A percentile compares a stretch with the other conserved stretches of the same genome.
phyloP scores from a whole-genome alignment of 148 eudicot species.

The Dysphania ambrosioides region DNA sequence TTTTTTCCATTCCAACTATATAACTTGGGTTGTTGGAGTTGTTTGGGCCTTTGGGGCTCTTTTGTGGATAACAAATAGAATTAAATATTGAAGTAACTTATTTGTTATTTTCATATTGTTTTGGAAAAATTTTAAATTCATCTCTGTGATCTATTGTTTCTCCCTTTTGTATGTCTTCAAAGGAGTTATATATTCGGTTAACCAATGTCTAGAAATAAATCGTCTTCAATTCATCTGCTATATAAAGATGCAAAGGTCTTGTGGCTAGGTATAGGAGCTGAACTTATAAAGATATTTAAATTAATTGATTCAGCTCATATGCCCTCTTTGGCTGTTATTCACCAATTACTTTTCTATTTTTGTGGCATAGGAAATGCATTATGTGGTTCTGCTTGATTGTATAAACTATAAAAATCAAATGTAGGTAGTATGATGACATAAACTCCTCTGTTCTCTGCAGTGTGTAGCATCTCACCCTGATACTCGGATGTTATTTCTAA shows the following conservation, averaged over 20 bases:
- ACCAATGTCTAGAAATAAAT: too few relatives aligned
- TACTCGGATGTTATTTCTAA: slow-evolving; percentile 76
- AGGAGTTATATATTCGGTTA: neutral
- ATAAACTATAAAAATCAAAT: neutral
- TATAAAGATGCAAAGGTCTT: neutral
- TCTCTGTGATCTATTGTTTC: too few relatives aligned
- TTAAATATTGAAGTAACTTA: neutral
- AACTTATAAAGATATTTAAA: neutral
- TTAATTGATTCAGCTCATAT: slow-evolving; percentile 3
- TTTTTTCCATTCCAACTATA: neutral
- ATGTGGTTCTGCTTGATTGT: neutral
- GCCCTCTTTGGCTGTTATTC: neutral
- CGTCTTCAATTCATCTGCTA: neutral
- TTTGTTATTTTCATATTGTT: neutral
- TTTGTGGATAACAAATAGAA: neutral
- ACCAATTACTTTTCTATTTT: neutral
- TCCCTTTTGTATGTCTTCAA: neutral
- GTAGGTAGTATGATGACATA: slow-evolving; percentile 7
- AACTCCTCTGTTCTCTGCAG: slow-evolving; percentile 45
- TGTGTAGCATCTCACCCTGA: slow-evolving; percentile 96
- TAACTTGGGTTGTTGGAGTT: neutral
- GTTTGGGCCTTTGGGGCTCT: neutral
- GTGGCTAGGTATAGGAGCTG: neutral
- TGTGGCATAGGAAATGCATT: neutral
- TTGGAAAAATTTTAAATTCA: too few relatives aligned